Conservation (phyloP, 305 asterid genomes). For the Euphrasia arctica region DNA sequence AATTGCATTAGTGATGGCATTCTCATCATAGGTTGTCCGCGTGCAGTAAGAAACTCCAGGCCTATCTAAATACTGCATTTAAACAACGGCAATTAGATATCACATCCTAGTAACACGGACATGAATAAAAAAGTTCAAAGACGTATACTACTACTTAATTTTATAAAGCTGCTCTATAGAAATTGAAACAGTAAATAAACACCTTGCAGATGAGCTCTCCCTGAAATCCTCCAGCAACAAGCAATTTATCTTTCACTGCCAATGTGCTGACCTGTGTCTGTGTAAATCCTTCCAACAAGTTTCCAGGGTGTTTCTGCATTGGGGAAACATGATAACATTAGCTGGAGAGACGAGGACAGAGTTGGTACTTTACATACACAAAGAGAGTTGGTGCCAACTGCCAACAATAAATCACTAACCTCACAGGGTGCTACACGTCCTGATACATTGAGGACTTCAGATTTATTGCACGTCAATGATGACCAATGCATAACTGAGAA, state of each 20-base stretch:
- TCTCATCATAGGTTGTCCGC: constrained; percentile 88
- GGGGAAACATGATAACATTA: constrained; percentile 14
- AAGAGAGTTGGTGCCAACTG: neutral
- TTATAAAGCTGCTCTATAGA: neutral
- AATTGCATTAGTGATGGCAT: constrained; percentile 92
- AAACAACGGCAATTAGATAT: constrained; percentile 17
- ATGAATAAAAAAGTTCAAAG: constrained; percentile 13
- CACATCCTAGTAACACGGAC: constrained; percentile 1
- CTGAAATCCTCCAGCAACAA: constrained; percentile 98
- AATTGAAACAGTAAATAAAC: constrained; percentile 14
- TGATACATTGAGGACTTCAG: constrained; percentile 71
- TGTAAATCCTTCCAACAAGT: constrained; percentile 86
- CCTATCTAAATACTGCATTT: constrained; percentile 71
- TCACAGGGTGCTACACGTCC: constrained; percentile 91
- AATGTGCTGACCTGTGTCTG: constrained; percentile 95
- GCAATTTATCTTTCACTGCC: constrained; percentile 83
- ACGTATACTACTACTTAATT: constrained; percentile 5
- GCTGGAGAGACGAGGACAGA: neutral
- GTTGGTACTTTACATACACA: neutral
- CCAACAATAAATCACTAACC: constrained; percentile 41
- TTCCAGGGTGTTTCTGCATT: constrained; percentile 93
- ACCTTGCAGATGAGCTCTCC: constrained; percentile 96
- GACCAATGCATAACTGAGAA: constrained; percentile 69
- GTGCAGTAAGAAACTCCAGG: constrained; percentile 88
- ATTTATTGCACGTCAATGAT: constrained; percentile 39